These are phyloP conservation scores for Carpinus viminea DNA, from an alignment of 306 rosid species.

Conservation along the genomic window DNA sequence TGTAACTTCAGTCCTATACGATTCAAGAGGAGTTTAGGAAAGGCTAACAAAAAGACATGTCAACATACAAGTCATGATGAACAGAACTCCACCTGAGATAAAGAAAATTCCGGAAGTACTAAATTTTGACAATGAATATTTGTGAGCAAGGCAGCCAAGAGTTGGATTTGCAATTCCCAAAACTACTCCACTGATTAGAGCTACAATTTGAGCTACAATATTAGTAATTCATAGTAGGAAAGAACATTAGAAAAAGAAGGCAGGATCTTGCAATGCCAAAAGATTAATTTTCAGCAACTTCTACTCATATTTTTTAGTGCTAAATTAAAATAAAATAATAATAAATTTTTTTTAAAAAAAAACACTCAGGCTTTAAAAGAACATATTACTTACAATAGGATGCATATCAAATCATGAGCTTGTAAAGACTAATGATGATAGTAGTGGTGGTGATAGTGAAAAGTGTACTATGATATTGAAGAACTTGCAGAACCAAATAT, in stretches of 20 bases:
- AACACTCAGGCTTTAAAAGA: not conserved
- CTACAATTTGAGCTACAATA: constrained; percentile 7
- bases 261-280: not conserved
- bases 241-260: not conserved
- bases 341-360: not conserved
- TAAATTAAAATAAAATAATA: too few relatives aligned
- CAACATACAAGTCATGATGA: not conserved
- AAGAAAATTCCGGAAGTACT: constrained; percentile 11
- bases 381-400: not conserved
- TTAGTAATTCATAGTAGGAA: not conserved
- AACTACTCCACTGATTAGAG: constrained; percentile 10
- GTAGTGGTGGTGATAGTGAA: not conserved
- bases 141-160: constrained; percentile 9
- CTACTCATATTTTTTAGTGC: not conserved
- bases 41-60: not conserved
- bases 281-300: not conserved
- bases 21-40: constrained; percentile 1
- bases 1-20: constrained; percentile 5
- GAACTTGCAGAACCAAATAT: not conserved
- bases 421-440: not conserved
- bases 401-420: not conserved
- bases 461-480: not conserved
- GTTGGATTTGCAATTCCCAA: constrained; percentile 8
- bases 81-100: constrained; percentile 4
- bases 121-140: constrained; percentile 1